A percentile compares a stretch with the other conserved stretches of the same genome.
These are phyloP conservation scores for Haplosporangium gracile DNA, from an alignment of 192 early-diverging fungal species.

Conservation along the genomic window DNA sequence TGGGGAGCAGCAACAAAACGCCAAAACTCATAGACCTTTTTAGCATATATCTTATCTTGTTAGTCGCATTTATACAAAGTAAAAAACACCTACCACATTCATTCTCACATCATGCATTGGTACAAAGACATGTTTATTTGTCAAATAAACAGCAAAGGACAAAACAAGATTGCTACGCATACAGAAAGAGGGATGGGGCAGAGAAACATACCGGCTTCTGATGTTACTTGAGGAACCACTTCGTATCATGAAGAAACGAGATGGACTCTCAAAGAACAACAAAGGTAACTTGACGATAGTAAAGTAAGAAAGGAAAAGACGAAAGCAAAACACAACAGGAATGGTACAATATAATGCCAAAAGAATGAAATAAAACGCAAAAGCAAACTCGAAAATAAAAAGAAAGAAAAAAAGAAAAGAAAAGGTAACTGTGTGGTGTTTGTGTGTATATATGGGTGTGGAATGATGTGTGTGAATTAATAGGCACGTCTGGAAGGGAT, in stretches of 20 bases:
- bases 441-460: neutral
- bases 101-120: neutral
- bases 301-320: neutral
- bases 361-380: neutral
- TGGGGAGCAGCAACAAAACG: neutral
- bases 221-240: neutral
- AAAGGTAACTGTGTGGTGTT: neutral
- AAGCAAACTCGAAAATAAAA: neutral
- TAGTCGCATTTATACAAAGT: neutral
- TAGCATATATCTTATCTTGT: neutral
- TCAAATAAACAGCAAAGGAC: neutral
- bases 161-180: neutral
- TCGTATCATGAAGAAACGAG: neutral
- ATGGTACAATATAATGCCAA: neutral
- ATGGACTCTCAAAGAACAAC: neutral
- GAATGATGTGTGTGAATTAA: neutral
- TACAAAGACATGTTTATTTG: neutral
- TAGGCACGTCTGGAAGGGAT: neutral
- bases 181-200: neutral
- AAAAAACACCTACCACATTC: neutral
- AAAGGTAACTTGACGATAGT: neutral
- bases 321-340: neutral
- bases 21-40: neutral
- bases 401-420: neutral
- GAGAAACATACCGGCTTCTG: neutral